Conservation (phyloP, 208 protist species). For the Strigomonas culicis region DNA sequence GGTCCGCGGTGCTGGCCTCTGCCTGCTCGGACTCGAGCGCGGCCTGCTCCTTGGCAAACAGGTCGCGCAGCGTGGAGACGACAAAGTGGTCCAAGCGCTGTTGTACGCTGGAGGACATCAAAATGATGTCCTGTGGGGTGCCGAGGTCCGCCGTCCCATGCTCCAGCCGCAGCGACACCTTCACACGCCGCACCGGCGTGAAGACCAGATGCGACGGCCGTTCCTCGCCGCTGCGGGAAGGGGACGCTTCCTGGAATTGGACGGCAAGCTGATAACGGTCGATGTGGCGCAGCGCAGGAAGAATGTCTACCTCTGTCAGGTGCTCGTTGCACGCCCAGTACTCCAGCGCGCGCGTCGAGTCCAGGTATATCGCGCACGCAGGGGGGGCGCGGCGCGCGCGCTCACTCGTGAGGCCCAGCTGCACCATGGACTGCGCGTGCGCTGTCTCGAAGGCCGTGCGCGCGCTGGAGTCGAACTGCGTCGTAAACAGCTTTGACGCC, state of each 20-base stretch:
- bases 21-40: background rate
- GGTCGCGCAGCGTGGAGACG: conserved; percentile 16
- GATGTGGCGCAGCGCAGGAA: background rate
- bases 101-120: conserved; percentile 20
- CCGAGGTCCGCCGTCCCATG: conserved; percentile 18
- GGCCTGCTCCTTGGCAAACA: conserved; percentile 14
- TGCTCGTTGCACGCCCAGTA: conserved; percentile 1
- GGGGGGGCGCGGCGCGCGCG: background rate
- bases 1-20: background rate
- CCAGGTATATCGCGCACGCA: conserved; percentile 7
- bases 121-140: background rate
- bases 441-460: background rate
- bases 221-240: background rate
- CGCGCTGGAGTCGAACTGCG: background rate
- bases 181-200: conserved; percentile 24
- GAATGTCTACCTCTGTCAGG: conserved; percentile 9
- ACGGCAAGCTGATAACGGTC: conserved; percentile 8
- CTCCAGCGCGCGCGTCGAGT: background rate
- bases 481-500: conserved; percentile 10
- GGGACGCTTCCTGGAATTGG: conserved; percentile 15
- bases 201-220: conserved; percentile 15
- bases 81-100: conserved; percentile 20
- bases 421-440: background rate
- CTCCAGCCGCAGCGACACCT: conserved; percentile 25
- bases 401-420: background rate